A percentile compares a stretch with the other conserved stretches of the same genome.
Evolutionary conservation across 2,329 filamentous ascomycete species (phyloP).

Genomic region (Bertia moriformis): DNA sequence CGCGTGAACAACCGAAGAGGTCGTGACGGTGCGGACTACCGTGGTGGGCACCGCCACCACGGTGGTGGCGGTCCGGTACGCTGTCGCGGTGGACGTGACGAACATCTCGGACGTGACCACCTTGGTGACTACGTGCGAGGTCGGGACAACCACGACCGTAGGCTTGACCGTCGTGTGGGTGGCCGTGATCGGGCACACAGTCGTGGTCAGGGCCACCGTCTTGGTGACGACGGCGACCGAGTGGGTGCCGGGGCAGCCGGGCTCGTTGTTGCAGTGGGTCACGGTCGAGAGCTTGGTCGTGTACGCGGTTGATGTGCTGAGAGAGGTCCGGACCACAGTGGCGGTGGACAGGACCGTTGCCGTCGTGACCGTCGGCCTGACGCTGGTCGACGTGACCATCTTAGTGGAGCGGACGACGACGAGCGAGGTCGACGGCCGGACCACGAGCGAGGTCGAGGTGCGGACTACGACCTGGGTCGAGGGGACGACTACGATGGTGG

Average conservation of each 20-base stretch:
- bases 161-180: slow-evolving; percentile 19
- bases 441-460: not conserved
- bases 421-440: not conserved
- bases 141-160: not conserved
- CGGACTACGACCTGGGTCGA: not conserved
- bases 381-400: not conserved
- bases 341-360: not conserved
- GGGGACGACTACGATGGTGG: not conserved
- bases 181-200: slow-evolving; percentile 45
- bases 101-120: not conserved
- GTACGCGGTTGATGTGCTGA: slow-evolving; percentile 33
- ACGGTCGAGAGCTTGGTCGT: slow-evolving; percentile 32
- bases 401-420: not conserved
- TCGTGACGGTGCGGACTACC: not conserved
- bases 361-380: not conserved
- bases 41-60: slow-evolving; percentile 14
- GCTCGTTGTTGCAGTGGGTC: slow-evolving; percentile 28
- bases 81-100: slow-evolving; percentile 12
- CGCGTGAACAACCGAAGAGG: not conserved
- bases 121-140: not conserved
- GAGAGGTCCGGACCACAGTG: slow-evolving; percentile 14
- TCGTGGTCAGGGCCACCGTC: slow-evolving; percentile 41
- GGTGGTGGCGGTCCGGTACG: slow-evolving; percentile 13
- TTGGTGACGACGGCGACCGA: slow-evolving; percentile 33
- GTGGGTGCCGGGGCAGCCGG: slow-evolving; percentile 32